These are phyloP conservation scores for Colletotrichum filicis DNA, from an alignment of 2,329 filamentous ascomycete species.

Conservation along the genomic window DNA sequence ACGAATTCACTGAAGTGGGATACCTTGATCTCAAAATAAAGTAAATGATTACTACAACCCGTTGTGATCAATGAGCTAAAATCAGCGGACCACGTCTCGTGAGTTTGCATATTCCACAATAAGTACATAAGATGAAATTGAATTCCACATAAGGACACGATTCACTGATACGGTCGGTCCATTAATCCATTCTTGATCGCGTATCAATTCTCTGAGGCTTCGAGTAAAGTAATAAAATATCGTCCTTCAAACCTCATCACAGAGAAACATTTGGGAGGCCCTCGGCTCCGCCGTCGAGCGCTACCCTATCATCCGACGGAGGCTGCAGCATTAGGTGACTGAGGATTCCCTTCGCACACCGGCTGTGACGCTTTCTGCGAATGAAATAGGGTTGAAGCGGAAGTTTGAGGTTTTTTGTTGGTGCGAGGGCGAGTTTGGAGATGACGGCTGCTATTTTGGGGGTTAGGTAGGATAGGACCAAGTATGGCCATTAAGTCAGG, in stretches of 20 bases:
- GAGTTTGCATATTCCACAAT: not conserved
- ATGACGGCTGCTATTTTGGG: not conserved
- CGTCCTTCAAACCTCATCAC: not conserved
- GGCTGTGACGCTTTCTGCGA: not conserved
- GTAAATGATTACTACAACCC: no score
- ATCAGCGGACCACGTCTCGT: no score
- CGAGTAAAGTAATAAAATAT: no score
- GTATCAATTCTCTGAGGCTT: not conserved
- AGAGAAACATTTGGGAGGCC: not conserved
- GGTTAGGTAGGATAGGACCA: not conserved
- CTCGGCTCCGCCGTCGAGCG: not conserved
- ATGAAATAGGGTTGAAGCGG: no score
- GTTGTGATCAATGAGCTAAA: no score
- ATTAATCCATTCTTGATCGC: not conserved
- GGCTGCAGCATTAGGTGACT: not conserved
- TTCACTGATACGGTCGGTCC: not conserved
- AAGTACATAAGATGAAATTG: not conserved
- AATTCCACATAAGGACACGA: not conserved
- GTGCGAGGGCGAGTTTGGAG: not conserved
- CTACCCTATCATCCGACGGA: not conserved
- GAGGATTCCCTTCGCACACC: not conserved
- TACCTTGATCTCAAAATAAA: no score
- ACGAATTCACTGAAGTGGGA: no score
- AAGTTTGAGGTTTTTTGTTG: not conserved
- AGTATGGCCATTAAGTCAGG: not conserved